These are phyloP conservation scores for Westerdykella ornata DNA, from an alignment of 2,329 filamentous ascomycete species.

Conservation along the genomic window DNA sequence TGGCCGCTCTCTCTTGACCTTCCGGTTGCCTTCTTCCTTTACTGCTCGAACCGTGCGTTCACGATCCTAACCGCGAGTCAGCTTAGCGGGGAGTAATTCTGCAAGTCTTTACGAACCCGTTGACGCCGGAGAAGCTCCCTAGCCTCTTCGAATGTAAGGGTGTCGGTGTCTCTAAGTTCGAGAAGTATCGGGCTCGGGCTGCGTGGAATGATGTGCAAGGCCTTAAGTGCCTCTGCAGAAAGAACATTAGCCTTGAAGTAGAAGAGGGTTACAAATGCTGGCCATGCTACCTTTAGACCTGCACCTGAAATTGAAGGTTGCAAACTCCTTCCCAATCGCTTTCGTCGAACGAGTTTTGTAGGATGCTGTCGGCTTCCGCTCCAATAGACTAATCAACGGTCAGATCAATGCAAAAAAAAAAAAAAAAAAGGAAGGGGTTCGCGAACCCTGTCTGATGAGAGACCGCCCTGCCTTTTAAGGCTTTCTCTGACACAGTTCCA, in stretches of 20 bases:
- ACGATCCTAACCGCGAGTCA: not conserved
- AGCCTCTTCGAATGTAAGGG: constrained; percentile 11
- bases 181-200: constrained; percentile 19
- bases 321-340: constrained; percentile 8
- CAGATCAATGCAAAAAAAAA: constrained; percentile 2
- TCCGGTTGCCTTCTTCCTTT: constrained; percentile 8
- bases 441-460: constrained; percentile 12
- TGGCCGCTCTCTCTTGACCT: not conserved
- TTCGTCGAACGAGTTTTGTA: constrained; percentile 6
- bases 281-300: constrained; percentile 10
- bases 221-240: constrained; percentile 20
- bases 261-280: not conserved
- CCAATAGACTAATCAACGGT: constrained; percentile 2
- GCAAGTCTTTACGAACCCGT: constrained; percentile 3
- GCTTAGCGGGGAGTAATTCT: not conserved
- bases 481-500: constrained; percentile 14
- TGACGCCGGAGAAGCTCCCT: constrained; percentile 14
- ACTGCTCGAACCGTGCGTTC: not conserved
- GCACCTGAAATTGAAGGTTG: constrained; percentile 19
- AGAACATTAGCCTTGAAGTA: not conserved
- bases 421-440: not conserved
- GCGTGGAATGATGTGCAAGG: constrained; percentile 27
- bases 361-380: constrained; percentile 1
- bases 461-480: constrained; percentile 14
- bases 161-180: constrained; percentile 7